Evolutionary conservation across 2,329 filamentous ascomycete genomes (phyloP).

Genomic region (Amphichorda felina): DNA sequence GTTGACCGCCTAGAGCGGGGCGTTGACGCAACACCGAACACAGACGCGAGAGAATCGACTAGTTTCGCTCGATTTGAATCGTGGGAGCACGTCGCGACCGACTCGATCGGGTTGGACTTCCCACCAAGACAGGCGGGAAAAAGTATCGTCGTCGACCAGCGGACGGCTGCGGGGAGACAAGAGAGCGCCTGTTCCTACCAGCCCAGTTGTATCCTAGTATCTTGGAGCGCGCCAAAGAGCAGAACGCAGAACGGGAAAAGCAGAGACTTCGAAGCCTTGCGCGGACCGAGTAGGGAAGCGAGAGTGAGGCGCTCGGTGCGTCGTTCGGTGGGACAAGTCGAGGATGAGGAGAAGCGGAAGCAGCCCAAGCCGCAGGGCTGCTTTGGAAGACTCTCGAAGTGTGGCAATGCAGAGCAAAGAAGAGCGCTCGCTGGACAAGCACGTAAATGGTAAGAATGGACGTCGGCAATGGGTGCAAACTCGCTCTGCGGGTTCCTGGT

Average conservation of each 20-base stretch:
- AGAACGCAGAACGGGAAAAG: not conserved
- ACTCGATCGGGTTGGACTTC: too few species aligned
- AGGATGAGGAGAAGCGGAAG: not conserved
- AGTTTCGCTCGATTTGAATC: too few species aligned
- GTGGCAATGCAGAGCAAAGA: not conserved
- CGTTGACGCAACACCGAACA: not conserved
- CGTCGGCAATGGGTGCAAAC: not conserved
- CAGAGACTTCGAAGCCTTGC: not conserved
- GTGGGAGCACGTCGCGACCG: too few species aligned
- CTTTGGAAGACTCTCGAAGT: too few species aligned
- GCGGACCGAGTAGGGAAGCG: not conserved
- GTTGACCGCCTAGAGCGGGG: too few species aligned
- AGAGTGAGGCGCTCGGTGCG: not conserved
- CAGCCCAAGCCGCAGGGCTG: too few species aligned
- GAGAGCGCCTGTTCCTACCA: too few species aligned
- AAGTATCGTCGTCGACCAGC: too few species aligned
- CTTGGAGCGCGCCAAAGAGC: too few species aligned
- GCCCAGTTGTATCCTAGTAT: too few species aligned
- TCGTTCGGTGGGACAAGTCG: not conserved
- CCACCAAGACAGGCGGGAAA: too few species aligned
- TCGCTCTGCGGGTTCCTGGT: not conserved
- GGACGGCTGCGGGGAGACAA: too few species aligned
- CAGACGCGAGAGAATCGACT: not conserved
- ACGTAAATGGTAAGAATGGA: not conserved
- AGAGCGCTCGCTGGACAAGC: not conserved